Evolutionary conservation across 306 rosid species (phyloP).

Genomic region (Rubus parviflorus): DNA sequence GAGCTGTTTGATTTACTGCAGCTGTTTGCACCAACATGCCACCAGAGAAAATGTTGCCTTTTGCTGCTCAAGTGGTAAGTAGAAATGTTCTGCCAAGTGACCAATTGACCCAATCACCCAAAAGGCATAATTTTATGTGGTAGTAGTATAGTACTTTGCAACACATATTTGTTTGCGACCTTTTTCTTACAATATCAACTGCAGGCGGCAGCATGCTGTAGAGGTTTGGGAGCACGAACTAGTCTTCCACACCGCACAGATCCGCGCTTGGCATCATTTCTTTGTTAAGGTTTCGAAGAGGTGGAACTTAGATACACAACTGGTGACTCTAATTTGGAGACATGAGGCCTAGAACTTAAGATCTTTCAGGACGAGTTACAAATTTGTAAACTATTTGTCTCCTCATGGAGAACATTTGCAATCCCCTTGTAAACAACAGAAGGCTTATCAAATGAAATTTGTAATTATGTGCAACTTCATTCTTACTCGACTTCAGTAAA

Average conservation of each 20-base stretch:
- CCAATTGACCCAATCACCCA: not conserved
- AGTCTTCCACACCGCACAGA: constrained; percentile 74
- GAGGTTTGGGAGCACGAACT: constrained; percentile 83
- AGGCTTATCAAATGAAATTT: not conserved
- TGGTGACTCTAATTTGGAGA: not conserved
- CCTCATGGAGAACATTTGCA: not conserved
- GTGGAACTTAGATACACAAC: not conserved
- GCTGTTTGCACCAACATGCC: constrained; percentile 80
- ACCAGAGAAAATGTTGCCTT: constrained; percentile 81
- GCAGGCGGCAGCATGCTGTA: constrained; percentile 87
- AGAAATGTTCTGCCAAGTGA: not conserved
- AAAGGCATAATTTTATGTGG: not conserved
- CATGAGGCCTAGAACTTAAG: not conserved
- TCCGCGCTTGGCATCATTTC: constrained; percentile 62
- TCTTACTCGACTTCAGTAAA: not conserved
- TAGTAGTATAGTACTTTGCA: not conserved
- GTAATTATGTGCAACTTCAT: not conserved
- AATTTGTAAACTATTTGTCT: not conserved
- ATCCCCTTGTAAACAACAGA: not conserved
- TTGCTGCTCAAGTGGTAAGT: constrained; percentile 88
- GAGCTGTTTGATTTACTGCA: constrained; percentile 33
- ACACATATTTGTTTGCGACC: constrained; percentile 10
- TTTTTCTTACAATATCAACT: not conserved
- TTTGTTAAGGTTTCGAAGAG: constrained; percentile 18
- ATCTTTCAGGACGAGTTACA: not conserved